Percentiles rank a stretch among this genome's conserved stretches.
These are phyloP conservation scores for Chimonanthus salicifolius DNA, from an alignment of 164 flowering plant genomes.

Conservation along the genomic window DNA sequence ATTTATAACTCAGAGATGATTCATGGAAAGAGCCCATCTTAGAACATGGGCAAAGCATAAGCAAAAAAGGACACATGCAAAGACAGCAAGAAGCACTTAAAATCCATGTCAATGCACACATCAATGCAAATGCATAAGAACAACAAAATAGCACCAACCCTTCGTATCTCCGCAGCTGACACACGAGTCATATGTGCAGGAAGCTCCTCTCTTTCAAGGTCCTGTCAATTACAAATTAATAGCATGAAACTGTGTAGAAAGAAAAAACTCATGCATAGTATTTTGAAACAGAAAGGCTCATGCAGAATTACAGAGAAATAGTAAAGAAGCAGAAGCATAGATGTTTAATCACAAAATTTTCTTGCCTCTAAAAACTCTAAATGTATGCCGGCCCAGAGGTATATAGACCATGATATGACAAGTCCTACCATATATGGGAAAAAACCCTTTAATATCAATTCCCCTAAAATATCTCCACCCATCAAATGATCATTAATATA, in stretches of 20 bases:
- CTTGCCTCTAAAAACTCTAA: not conserved
- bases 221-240: conserved; percentile 17
- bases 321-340: not conserved
- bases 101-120: not conserved
- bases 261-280: not conserved
- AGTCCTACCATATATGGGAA: not conserved
- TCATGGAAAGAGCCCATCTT: not conserved
- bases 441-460: not conserved
- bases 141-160: conserved; percentile 15
- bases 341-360: not conserved
- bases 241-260: not conserved
- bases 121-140: no score
- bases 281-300: not conserved
- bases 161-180: conserved; percentile 37
- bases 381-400: not conserved
- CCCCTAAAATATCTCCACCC: not conserved
- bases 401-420: not conserved
- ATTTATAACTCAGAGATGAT: not conserved
- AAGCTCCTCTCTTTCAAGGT: conserved; percentile 44
- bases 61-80: not conserved
- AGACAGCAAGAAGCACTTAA: not conserved
- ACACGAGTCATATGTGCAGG: conserved; percentile 49
- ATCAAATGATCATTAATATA: not conserved
- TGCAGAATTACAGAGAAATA: not conserved
- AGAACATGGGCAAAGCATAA: not conserved